Conservation (phyloP, 2,329 filamentous ascomycete genomes). For the Zymoseptoria ardabiliae region DNA sequence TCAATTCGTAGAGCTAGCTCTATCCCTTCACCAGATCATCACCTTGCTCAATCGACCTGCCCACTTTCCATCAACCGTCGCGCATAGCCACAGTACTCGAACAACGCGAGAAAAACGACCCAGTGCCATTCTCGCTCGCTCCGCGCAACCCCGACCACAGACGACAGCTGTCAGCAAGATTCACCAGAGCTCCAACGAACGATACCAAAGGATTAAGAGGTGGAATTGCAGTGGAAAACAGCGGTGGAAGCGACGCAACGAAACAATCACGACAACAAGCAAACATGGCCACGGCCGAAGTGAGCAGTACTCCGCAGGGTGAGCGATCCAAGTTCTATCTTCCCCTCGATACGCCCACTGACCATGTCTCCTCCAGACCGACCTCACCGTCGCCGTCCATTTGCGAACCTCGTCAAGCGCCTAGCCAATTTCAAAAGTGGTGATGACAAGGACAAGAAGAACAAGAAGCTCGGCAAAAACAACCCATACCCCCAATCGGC, state of each 20-base stretch:
- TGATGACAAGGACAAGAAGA: slow-evolving; percentile 34
- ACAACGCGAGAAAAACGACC: neutral
- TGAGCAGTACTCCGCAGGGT: slow-evolving; percentile 39
- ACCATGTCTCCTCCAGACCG: slow-evolving; percentile 50
- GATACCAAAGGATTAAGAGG: neutral
- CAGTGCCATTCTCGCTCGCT: neutral
- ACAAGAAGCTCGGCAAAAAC: slow-evolving; percentile 55
- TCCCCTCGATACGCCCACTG: slow-evolving; percentile 9
- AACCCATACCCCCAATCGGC: slow-evolving; percentile 85
- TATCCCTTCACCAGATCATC: neutral
- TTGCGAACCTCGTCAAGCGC: slow-evolving; percentile 90
- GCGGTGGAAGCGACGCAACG: neutral
- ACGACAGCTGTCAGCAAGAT: neutral
- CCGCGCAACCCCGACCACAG: neutral
- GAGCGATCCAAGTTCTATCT: slow-evolving; percentile 14
- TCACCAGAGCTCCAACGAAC: neutral
- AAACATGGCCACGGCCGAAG: slow-evolving; percentile 39
- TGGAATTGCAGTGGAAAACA: neutral
- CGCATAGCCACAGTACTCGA: neutral
- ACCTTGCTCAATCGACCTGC: neutral
- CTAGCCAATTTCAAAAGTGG: slow-evolving; percentile 79
- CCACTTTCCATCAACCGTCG: neutral
- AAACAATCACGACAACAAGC: neutral
- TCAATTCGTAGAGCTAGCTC: neutral
- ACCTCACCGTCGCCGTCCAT: slow-evolving; percentile 70